A percentile compares a stretch with the other conserved stretches of the same genome.
Conservation (phyloP, 2,329 filamentous ascomycete genomes). For the Claviceps arundinis region DNA sequence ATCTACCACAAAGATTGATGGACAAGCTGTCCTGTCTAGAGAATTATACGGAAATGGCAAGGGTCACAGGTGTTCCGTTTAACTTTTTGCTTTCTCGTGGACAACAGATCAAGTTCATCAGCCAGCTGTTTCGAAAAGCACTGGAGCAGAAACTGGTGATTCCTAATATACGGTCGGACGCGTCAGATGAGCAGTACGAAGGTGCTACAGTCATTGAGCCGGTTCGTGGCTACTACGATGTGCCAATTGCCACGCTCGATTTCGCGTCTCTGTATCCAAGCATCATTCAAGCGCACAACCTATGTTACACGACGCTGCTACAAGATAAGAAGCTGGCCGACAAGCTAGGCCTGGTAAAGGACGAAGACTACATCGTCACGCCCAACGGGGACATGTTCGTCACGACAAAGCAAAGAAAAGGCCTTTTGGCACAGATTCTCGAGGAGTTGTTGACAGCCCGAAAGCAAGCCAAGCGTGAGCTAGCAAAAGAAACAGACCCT, state of each 20-base stretch:
- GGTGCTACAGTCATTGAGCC: constrained; percentile 97
- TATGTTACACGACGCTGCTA: constrained; percentile 91
- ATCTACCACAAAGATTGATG: constrained; percentile 84
- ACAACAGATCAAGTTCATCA: constrained; percentile 96
- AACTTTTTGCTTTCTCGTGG: constrained; percentile 84
- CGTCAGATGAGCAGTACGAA: constrained; percentile 80
- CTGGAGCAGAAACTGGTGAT: constrained; percentile 88
- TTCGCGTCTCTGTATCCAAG: constrained; percentile 97
- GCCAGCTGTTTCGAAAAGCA: constrained; percentile 90
- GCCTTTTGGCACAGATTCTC: constrained; percentile 84
- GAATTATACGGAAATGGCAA: constrained; percentile 99
- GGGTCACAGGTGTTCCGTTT: constrained; percentile 96
- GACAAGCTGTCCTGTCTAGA: constrained; percentile 97
- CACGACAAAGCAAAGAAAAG: constrained; percentile 78
- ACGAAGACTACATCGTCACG: constrained; percentile 92
- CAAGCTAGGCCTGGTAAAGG: constrained; percentile 64
- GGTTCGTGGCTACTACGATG: constrained; percentile 81
- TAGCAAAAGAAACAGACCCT: constrained; percentile 77
- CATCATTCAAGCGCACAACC: constrained; percentile 97
- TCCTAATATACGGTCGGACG: constrained; percentile 64
- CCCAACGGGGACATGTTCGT: constrained; percentile 91
- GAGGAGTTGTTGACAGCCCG: constrained; percentile 84
- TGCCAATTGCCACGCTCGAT: constrained; percentile 93
- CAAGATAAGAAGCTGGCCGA: constrained; percentile 54
- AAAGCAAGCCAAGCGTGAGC: constrained; percentile 87